A percentile compares a stretch with the other conserved stretches of the same genome.
These are phyloP conservation scores for Kwoniella newhampshirensis DNA, from an alignment of 768 basidiomycete species.

Conservation along the genomic window DNA sequence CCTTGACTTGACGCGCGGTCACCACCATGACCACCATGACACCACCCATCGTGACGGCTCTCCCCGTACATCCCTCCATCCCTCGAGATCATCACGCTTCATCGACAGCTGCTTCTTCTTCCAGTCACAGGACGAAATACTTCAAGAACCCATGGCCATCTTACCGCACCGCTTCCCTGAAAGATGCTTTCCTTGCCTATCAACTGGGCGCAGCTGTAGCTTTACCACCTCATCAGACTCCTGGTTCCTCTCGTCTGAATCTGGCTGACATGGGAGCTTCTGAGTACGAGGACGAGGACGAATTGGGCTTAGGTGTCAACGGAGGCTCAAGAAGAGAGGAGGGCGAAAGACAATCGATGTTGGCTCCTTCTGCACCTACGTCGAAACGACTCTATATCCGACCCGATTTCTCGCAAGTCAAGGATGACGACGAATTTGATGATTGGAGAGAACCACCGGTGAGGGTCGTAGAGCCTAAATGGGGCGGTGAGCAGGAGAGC, in stretches of 20 bases:
- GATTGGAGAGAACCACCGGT: slow-evolving; percentile 49
- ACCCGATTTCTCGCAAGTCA: slow-evolving; percentile 25
- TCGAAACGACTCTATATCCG: slow-evolving; percentile 26
- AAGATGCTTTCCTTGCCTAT: slow-evolving; percentile 44
- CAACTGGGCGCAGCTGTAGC: slow-evolving; percentile 47
- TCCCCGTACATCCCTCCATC: slow-evolving; percentile 15
- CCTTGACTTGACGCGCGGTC: too few relatives aligned
- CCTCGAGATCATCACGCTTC: slow-evolving; percentile 33
- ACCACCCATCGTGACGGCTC: slow-evolving; percentile 4
- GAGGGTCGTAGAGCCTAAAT: slow-evolving; percentile 28
- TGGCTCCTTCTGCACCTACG: slow-evolving; percentile 1
- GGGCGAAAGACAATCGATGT: slow-evolving; percentile 4
- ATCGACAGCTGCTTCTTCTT: slow-evolving; percentile 1
- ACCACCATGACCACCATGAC: slow-evolving; percentile 12
- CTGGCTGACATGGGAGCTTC: not conserved
- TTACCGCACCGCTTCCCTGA: slow-evolving; percentile 33
- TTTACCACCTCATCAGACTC: slow-evolving; percentile 18
- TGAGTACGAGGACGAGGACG: slow-evolving; percentile 9
- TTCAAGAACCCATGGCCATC: slow-evolving; percentile 53
- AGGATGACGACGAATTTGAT: slow-evolving; percentile 38
- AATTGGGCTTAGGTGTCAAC: slow-evolving; percentile 15
- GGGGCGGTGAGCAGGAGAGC: slow-evolving; percentile 16
- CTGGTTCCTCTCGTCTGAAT: slow-evolving; percentile 7
- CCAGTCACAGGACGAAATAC: slow-evolving; percentile 27
- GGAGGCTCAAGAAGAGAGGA: slow-evolving; percentile 5